Evolutionary conservation across 345 rosid genomes (phyloP), one percentile per base, ranked within the genome.

Genomic region (Boechera retrofracta): DNA sequence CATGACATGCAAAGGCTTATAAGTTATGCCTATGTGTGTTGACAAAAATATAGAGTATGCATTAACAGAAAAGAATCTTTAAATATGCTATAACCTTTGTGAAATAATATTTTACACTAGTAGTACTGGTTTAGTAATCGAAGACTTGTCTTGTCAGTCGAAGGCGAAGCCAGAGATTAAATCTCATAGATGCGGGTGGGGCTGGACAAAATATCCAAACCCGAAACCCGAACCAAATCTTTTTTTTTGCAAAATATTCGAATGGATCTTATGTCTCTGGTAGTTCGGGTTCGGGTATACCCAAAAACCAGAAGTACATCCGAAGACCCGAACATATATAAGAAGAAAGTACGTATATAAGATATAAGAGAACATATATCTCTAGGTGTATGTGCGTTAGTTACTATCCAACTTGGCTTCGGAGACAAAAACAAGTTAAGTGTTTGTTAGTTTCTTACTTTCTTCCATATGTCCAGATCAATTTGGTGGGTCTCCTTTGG

Each of bases 1-100:
- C 75, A 60, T 71, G 75, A 59, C n/a, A 47, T 59, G 58, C 67
- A 21, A 64, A 13, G n/a, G 45, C 45, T 16, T 9, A 39, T 39
- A 39, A 39, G 38, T 21, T 44, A 51, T 39, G 18, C 56, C 29
- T 45, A 32, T 7, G 15, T 18, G 42, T 31, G 35, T 73, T 54
- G 42, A 39, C 69, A 49, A 60, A 9, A 48, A 6, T 21, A 42
- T 31, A 5, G 32, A n/a, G 10, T 55, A 55, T 4, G 12, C 28
- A 31, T 56, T 29, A 21, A 29, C 31, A 47, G 4, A 2, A 49
- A 49, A 12, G 1, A 12, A 15, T 13, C 35, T 24, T 51, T 21
- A 7, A 21, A 13, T 5, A 29, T 12, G 8, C 35, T 21, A 21
- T 53, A 53, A 55, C 10, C 4, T 10, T 4, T 24, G 1, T 21